A percentile compares a stretch with the other conserved stretches of the same genome.
Conservation (phyloP, 1,284 basidiomycete species). For the Schizopora paradoxa region DNA sequence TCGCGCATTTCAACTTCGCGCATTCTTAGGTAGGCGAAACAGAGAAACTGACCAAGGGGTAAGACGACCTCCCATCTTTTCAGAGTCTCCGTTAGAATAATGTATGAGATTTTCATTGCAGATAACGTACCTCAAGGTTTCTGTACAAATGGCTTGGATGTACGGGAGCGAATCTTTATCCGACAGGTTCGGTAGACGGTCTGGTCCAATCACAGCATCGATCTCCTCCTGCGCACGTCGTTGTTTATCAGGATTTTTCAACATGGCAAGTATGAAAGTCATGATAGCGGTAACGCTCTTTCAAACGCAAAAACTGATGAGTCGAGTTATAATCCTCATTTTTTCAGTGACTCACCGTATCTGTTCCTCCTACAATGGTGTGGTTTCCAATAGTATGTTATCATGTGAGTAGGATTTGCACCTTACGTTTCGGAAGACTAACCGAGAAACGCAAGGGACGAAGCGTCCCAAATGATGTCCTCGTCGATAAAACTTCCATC, state of each 20-base stretch:
- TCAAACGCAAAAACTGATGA: too few relatives aligned
- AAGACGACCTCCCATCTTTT: background rate
- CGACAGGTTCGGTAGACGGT: slow-evolving; percentile 16
- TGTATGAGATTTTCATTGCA: too few relatives aligned
- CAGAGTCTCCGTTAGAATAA: background rate
- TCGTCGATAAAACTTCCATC: too few relatives aligned
- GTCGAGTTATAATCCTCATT: too few relatives aligned
- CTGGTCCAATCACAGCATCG: slow-evolving; percentile 14
- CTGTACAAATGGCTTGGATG: slow-evolving; percentile 12
- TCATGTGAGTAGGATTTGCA: too few relatives aligned
- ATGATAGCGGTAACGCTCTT: background rate
- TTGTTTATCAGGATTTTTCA: slow-evolving; percentile 14
- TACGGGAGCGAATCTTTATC: slow-evolving; percentile 14
- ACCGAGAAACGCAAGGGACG: too few relatives aligned
- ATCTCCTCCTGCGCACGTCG: slow-evolving; percentile 18
- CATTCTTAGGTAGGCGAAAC: too few relatives aligned
- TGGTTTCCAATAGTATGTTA: too few relatives aligned
- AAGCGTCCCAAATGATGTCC: too few relatives aligned
- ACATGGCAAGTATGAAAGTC: slow-evolving; percentile 12
- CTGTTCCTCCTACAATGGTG: too few relatives aligned
- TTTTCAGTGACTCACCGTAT: too few relatives aligned
- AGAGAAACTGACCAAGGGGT: background rate
- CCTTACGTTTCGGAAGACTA: too few relatives aligned
- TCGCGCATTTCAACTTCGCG: background rate
- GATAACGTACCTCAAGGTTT: background rate